Conservation (phyloP, 257 asterid genomes). For the Datura wrightii region DNA sequence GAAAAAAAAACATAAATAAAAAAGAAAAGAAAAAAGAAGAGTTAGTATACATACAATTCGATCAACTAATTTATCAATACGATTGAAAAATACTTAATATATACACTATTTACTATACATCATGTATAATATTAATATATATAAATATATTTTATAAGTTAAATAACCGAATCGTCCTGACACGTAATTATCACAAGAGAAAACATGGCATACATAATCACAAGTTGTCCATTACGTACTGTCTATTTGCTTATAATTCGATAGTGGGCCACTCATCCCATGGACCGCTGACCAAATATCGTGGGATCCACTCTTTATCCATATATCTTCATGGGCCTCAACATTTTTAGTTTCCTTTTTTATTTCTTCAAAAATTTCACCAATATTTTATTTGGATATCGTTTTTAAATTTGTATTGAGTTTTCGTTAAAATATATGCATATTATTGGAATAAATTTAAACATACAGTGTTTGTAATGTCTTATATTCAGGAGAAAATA, state of each 20-base stretch:
- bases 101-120: neutral
- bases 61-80: no score
- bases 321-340: neutral
- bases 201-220: slow-evolving; percentile 2
- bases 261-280: neutral
- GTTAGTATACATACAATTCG: no score
- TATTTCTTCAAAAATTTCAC: neutral
- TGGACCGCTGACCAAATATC: slow-evolving; percentile 17
- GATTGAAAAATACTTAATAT: no score
- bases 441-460: neutral
- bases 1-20: neutral
- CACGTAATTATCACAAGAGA: neutral
- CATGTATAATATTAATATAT: neutral
- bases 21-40: neutral
- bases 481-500: neutral
- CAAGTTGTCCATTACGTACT: neutral
- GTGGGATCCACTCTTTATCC: slow-evolving; percentile 16
- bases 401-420: neutral
- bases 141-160: neutral
- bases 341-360: neutral
- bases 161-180: neutral
- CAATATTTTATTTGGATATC: neutral
- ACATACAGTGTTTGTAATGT: neutral
- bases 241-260: neutral
- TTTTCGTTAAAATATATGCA: neutral